Percentiles rank a stretch among this genome's conserved stretches.
phyloP scores from a whole-genome alignment of 768 basidiomycete species.

The Tylopilus rubrobrunneus region DNA sequence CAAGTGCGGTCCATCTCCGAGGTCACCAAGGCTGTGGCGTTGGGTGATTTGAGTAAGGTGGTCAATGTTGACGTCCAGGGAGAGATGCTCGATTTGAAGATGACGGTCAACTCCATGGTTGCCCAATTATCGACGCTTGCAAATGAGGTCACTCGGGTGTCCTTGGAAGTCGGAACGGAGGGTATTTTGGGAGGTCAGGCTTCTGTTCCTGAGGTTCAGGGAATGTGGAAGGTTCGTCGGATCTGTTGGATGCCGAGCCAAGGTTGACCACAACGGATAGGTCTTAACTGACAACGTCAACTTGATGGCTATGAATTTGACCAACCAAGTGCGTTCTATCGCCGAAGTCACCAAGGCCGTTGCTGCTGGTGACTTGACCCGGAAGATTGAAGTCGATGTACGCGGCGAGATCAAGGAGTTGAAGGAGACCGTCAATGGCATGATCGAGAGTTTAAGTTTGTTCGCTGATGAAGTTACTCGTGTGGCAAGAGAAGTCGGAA shows the following conservation, averaged over 20 bases:
- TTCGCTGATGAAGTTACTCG: conserved; percentile 83
- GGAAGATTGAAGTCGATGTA: conserved; percentile 90
- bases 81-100: conserved; percentile 86
- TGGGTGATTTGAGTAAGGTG: conserved; percentile 77
- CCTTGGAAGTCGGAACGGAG: conserved; percentile 87
- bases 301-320: conserved; percentile 86
- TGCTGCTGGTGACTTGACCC: conserved; percentile 86
- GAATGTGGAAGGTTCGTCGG: conserved; percentile 80
- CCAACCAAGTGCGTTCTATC: conserved; percentile 85
- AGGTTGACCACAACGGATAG: conserved; percentile 28
- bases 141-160: conserved; percentile 84
- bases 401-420: conserved; percentile 88
- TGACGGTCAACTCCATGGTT: conserved; percentile 79
- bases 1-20: conserved; percentile 92
- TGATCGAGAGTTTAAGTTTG: conserved; percentile 84
- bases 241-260: not conserved
- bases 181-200: conserved; percentile 96
- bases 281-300: conserved; percentile 79
- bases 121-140: conserved; percentile 68
- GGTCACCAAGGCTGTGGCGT: conserved; percentile 73
- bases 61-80: conserved; percentile 93
- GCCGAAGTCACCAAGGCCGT: conserved; percentile 95
- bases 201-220: conserved; percentile 85
- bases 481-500: conserved; percentile 95
- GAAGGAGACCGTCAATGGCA: conserved; percentile 92